Evolutionary conservation across 2,329 filamentous ascomycete genomes (phyloP).

Genomic region (Sclerotinia trifoliorum): DNA sequence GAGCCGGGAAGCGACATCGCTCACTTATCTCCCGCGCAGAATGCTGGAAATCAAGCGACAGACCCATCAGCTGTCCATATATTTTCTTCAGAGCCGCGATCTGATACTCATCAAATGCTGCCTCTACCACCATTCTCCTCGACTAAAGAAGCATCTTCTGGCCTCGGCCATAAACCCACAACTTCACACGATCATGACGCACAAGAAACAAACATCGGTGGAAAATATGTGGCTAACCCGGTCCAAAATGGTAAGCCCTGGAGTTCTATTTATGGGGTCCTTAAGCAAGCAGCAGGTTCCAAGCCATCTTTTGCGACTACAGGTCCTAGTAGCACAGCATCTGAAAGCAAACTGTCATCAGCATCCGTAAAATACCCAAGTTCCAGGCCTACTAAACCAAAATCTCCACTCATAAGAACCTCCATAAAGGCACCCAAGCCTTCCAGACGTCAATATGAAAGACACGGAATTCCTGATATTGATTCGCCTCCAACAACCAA

Average conservation of each 20-base stretch:
- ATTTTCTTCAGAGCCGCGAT: too few species aligned
- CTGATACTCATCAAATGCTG: background rate
- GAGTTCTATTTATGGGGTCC: background rate
- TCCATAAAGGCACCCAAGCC: background rate
- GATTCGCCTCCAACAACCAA: background rate
- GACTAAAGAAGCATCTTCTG: background rate
- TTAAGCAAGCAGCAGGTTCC: background rate
- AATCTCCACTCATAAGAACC: too few species aligned
- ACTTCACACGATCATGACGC: rapidly evolving
- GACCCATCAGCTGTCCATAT: too few species aligned
- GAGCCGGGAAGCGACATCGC: background rate
- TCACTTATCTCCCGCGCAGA: background rate
- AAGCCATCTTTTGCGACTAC: too few species aligned
- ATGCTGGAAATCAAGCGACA: background rate
- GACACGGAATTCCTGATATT: background rate
- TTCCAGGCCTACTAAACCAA: background rate
- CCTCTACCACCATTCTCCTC: background rate
- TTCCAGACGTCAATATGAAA: background rate
- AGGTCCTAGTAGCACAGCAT: background rate
- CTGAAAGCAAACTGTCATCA: too few species aligned
- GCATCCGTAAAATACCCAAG: background rate
- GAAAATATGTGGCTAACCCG: too few species aligned
- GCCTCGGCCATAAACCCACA: background rate
- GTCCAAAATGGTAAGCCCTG: background rate
- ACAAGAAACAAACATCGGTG: background rate